Base-by-base conservation (phyloP, 106 monocot species). In the Agapanthus africanus region DNA sequence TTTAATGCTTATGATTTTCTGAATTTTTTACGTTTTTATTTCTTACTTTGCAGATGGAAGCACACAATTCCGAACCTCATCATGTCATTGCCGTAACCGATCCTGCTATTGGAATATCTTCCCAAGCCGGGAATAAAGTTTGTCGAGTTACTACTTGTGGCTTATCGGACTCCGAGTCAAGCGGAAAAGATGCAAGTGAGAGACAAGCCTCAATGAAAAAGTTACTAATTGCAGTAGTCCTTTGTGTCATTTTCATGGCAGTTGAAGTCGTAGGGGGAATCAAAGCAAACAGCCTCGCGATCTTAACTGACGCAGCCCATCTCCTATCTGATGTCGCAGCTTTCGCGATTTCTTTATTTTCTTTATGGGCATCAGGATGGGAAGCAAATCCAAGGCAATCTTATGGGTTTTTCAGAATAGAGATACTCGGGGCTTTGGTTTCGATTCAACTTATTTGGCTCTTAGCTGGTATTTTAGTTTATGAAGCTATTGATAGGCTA, bases 361-460 rank as follows among this genome's bases (percentile, higher is more conserved):
- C 90, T 26, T 60, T 90, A 23, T 86, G 85, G 86, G 90, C 86
- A 22, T 72, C 83, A 14, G 83, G 90, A 13, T 90, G 90, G 90
- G 83, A 83, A 63, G 86, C 90, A 65, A 90, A 77, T 15, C 85
- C 90, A 0, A 71, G 83, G 0, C 86, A 81, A 49, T 83, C 86
- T 11, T 90, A 86, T 49, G 90, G 90, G 16, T 90, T 83, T 56
- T 90, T 73, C 69, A 65, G 90, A 26, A 76, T 90, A 22, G 90
- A 90, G 67, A 86, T 90, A 46, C 86, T 90, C 4, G 90, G 86
- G 14, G 81, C 90, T 18, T 52, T 90, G 70, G 80, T 86, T 46
- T 90, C 90, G 22, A 83, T 86, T 38, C 85, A 83, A 40, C 78
- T 83, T 42, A 85, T 83, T 46, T 90, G 90, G 90, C 83, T 86